A percentile compares a stretch with the other conserved stretches of the same genome.
Conservation (phyloP, 352 stramenopile species). For the Phytopythium oedochilum region DNA sequence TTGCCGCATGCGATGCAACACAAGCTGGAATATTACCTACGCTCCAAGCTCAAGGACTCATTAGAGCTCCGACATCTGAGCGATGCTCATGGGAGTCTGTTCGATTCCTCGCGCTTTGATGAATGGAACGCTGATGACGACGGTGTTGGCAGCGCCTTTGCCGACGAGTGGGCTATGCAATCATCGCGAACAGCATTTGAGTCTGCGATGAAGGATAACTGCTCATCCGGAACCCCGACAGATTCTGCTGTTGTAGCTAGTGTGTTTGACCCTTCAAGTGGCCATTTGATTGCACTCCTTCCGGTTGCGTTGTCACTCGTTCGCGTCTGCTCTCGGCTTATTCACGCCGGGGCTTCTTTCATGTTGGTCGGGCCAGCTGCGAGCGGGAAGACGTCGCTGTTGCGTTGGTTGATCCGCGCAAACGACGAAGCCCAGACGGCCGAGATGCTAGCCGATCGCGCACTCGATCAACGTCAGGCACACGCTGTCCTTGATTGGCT, state of each 20-base stretch:
- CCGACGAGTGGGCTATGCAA: not conserved
- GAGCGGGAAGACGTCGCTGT: constrained; percentile 43
- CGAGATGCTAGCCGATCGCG: constrained; percentile 41
- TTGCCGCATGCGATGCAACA: constrained; percentile 24
- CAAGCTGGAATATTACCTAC: constrained; percentile 48
- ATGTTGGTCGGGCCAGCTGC: constrained; percentile 36
- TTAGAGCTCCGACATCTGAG: constrained; percentile 26
- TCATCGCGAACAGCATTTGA: not conserved
- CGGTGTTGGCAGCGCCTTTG: constrained; percentile 3
- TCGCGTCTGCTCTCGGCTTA: constrained; percentile 28
- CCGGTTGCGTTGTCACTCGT: constrained; percentile 17
- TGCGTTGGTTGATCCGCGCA: constrained; percentile 28
- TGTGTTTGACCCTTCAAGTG: constrained; percentile 18
- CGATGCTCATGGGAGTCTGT: constrained; percentile 22
- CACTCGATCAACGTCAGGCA: constrained; percentile 32
- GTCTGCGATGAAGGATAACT: not conserved
- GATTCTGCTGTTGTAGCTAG: not conserved
- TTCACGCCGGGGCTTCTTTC: constrained; percentile 39
- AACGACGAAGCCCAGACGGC: constrained; percentile 32
- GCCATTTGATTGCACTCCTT: constrained; percentile 33
- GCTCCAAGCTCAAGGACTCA: constrained; percentile 28
- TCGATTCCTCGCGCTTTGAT: constrained; percentile 32
- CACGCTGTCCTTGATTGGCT: constrained; percentile 48
- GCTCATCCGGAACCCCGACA: not conserved
- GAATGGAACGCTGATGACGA: constrained; percentile 15